Evolutionary conservation across 2,329 filamentous ascomycete genomes (phyloP).

Genomic region (Neopestalotiopsis rosae): DNA sequence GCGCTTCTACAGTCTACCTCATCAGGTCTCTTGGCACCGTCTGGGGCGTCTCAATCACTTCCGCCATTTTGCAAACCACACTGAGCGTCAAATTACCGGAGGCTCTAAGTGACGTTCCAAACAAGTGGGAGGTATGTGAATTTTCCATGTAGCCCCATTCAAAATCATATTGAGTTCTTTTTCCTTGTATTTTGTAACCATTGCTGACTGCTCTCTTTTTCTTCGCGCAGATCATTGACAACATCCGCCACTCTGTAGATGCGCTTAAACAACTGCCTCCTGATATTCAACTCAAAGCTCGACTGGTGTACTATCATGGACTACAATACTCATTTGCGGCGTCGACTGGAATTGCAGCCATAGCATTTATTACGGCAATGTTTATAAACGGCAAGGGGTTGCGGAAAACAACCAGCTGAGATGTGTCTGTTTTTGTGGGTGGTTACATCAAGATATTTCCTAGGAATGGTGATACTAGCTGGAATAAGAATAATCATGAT

Average conservation of each 20-base stretch:
- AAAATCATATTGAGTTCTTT: slow-evolving; percentile 17
- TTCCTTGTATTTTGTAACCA: slow-evolving; percentile 7
- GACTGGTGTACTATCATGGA: slow-evolving; percentile 65
- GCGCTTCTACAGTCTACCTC: slow-evolving; percentile 67
- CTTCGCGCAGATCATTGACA: slow-evolving; percentile 58
- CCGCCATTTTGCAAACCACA: slow-evolving; percentile 67
- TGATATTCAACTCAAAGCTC: slow-evolving; percentile 60
- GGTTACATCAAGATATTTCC: too few relatives aligned
- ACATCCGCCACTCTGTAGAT: slow-evolving; percentile 66
- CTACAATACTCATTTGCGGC: slow-evolving; percentile 61
- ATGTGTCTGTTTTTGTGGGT: not conserved
- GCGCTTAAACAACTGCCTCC: slow-evolving; percentile 59
- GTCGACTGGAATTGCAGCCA: slow-evolving; percentile 55
- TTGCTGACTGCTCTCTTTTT: slow-evolving; percentile 19
- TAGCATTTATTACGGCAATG: slow-evolving; percentile 54
- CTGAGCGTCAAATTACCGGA: slow-evolving; percentile 58
- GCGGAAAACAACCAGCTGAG: slow-evolving; percentile 32
- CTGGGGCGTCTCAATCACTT: slow-evolving; percentile 68
- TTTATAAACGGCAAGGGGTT: slow-evolving; percentile 45
- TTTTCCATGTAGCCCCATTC: not conserved
- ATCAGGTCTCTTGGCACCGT: slow-evolving; percentile 68
- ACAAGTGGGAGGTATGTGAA: slow-evolving; percentile 61
- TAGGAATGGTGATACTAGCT: too few relatives aligned
- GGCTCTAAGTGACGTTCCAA: slow-evolving; percentile 58
- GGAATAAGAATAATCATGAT: too few relatives aligned